Evolutionary conservation across 1,284 basidiomycete species (phyloP), one percentile per base, ranked within the genome.

Genomic region (Somion occarium): DNA sequence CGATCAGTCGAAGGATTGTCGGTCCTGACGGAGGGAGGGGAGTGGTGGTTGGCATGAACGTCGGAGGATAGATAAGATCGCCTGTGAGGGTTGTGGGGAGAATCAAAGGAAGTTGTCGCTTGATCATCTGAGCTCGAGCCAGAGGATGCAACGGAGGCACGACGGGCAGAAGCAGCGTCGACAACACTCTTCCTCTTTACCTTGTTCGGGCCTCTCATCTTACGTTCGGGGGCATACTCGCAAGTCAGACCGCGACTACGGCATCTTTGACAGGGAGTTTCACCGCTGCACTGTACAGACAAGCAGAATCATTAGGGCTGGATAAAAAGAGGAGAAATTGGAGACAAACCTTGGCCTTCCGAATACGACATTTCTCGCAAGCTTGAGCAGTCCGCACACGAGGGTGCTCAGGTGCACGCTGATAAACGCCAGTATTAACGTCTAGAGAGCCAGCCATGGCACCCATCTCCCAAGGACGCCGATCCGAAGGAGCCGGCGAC

Each of bases 141-240:
- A n/a, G 59, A 57, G 2, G 56, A 61, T 1, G 52, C 47, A n/a
- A 59, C 44, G 11, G 58, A 60, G 26, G 51, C 52, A 39, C 58
- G 43, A 43, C 59, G 56, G 1, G 38, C 44, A 43, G 19, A 19
- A 13, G 47, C 38, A 13, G 41, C 42, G 15, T 53, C 44, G 18
- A 38, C 46, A 2, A 42, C 45, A 15, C 42, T 50, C 48, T 57
- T 55, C n/a, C 59, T 53, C 60, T 72, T 74, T 25, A 68, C 59
- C 55, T 82, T 83, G 63, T 79, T 82, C n/a, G 82, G 80, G 0
- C 81, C 82, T 11, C 82, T 75, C 51, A 80, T 75, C 30, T 79
- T 70, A 2, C 80, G 77, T 65, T 86, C 82, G 39, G 80, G 74
- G 0, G 82, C 79, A 57, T 74, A 74, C 48, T 66, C 64, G 62